phyloP scores from a whole-genome alignment of 441 rosid species.

The Jatropha multifida region DNA sequence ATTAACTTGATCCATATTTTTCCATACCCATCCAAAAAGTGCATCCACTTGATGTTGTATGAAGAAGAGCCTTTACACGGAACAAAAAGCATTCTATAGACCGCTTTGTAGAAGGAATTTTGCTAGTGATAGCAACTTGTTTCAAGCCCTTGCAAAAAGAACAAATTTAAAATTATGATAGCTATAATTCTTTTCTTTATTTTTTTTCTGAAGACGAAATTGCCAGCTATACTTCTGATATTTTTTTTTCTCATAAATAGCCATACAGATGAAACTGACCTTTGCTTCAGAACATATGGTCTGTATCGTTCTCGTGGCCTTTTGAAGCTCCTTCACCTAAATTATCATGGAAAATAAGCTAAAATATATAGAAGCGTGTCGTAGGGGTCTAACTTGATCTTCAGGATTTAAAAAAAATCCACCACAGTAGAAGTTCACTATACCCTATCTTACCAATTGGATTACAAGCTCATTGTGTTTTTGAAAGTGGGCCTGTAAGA shows the following conservation, averaged over 20 bases:
- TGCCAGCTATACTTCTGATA: background rate
- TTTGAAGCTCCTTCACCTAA: constrained; percentile 82
- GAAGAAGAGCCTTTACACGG: constrained; percentile 81
- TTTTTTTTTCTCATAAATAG: constrained; percentile 9
- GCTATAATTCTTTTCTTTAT: background rate
- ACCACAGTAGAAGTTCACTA: constrained; percentile 7
- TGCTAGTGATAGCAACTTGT: constrained; percentile 70
- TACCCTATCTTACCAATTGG: constrained; percentile 52
- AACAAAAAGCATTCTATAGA: constrained; percentile 84
- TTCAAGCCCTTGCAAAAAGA: constrained; percentile 58
- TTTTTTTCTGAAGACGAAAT: no score
- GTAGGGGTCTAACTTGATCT: constrained; percentile 1
- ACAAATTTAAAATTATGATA: constrained; percentile 16
- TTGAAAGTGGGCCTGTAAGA: constrained; percentile 65
- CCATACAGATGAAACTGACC: constrained; percentile 37
- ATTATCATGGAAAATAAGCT: constrained; percentile 11
- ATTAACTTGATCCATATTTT: background rate
- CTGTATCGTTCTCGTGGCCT: constrained; percentile 87
- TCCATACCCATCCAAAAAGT: constrained; percentile 89
- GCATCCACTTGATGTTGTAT: constrained; percentile 58
- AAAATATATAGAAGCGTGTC: background rate
- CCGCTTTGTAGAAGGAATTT: constrained; percentile 75
- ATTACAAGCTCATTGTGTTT: constrained; percentile 59
- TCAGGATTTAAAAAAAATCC: background rate
- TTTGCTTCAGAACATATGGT: constrained; percentile 89